phyloP scores from a whole-genome alignment of 2,329 filamentous ascomycete genomes.

The Fusarium sp. region DNA sequence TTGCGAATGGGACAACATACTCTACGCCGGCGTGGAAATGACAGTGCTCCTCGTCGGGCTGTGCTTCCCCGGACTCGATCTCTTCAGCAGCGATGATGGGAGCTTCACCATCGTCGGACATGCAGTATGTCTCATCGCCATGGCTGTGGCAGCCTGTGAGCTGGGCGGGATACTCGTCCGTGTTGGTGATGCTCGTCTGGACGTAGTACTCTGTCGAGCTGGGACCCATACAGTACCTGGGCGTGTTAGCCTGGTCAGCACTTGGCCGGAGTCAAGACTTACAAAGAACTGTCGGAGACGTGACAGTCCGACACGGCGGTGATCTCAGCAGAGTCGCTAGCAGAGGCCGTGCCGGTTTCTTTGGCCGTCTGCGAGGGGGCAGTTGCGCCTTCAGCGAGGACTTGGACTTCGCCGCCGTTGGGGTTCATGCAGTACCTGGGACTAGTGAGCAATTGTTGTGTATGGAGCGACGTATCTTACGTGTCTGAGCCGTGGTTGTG shows the following conservation, averaged over 20 bases:
- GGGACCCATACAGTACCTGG: constrained; percentile 55
- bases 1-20: constrained; percentile 55
- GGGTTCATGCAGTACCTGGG: constrained; percentile 42
- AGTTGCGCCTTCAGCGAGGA: constrained; percentile 30
- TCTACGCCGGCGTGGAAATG: constrained; percentile 82
- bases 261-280: constrained; percentile 22
- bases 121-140: constrained; percentile 61
- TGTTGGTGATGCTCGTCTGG: constrained; percentile 62
- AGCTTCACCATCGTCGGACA: constrained; percentile 38
- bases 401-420: constrained; percentile 41
- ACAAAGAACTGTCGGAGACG: constrained; percentile 54
- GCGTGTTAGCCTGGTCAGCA: not conserved
- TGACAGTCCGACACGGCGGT: constrained; percentile 56
- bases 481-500: constrained; percentile 39
- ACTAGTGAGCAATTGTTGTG: not conserved
- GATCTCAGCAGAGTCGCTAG: constrained; percentile 32
- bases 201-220: constrained; percentile 56
- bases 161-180: constrained; percentile 65
- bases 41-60: constrained; percentile 58
- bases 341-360: constrained; percentile 17
- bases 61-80: constrained; percentile 27
- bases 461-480: not conserved
- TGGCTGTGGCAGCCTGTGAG: constrained; percentile 74
- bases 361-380: constrained; percentile 18
- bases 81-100: constrained; percentile 29